Evolutionary conservation across 1,284 basidiomycete species (phyloP).

Genomic region (Cutaneotrichosporon cavernicola): DNA sequence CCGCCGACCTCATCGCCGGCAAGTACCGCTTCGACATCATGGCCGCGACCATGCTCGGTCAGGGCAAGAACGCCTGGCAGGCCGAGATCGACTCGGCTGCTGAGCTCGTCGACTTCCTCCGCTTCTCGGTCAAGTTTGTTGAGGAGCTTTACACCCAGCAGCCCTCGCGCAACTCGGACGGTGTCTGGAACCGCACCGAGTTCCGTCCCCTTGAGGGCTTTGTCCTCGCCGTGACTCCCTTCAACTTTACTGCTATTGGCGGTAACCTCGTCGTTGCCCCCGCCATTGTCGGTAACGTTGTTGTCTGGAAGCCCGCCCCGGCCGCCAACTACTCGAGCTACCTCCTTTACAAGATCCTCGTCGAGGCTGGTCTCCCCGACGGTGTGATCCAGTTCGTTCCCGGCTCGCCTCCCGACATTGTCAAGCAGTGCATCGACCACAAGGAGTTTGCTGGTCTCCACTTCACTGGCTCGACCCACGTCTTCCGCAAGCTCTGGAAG

Average conservation of each 20-base stretch:
- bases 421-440: constrained; percentile 76
- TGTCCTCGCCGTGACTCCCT: constrained; percentile 93
- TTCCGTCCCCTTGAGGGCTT: constrained; percentile 97
- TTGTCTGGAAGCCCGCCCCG: constrained; percentile 97
- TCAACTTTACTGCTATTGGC: constrained; percentile 97
- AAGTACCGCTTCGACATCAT: constrained; percentile 94
- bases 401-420: constrained; percentile 75
- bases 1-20: constrained; percentile 86
- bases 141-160: constrained; percentile 92
- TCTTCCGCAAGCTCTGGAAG: constrained; percentile 96
- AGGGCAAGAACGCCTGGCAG: constrained; percentile 99
- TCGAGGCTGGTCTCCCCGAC: constrained; percentile 89
- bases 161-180: constrained; percentile 78
- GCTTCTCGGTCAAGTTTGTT: constrained; percentile 95
- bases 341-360: constrained; percentile 83
- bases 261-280: constrained; percentile 84
- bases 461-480: constrained; percentile 93
- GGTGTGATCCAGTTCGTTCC: constrained; percentile 98
- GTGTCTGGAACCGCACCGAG: constrained; percentile 95
- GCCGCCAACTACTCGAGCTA: constrained; percentile 95
- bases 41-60: constrained; percentile 96
- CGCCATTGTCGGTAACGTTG: constrained; percentile 90
- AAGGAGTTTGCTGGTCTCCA: constrained; percentile 83
- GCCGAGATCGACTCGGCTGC: constrained; percentile 99
- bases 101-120: constrained; percentile 92